phyloP scores from a whole-genome alignment of 768 basidiomycete species.

The Gymnopilus dilepis region DNA sequence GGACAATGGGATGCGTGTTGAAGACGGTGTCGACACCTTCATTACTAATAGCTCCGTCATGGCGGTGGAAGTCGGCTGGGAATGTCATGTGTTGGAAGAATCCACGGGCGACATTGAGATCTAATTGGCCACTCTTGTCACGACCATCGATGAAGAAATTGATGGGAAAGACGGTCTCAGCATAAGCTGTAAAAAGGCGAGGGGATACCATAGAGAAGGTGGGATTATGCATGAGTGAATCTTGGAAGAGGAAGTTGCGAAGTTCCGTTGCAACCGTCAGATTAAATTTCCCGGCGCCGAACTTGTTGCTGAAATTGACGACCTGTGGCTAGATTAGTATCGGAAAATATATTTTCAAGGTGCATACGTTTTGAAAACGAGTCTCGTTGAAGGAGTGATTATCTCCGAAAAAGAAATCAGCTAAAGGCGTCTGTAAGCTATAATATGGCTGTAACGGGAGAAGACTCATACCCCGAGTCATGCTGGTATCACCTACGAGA shows the following conservation, averaged over 20 bases:
- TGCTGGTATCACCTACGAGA: constrained; percentile 1
- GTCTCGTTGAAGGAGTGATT: constrained; percentile 31
- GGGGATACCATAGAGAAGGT: constrained; percentile 28
- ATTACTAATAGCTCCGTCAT: constrained; percentile 15
- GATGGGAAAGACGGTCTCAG: constrained; percentile 15
- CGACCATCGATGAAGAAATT: constrained; percentile 32
- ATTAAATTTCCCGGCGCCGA: constrained; percentile 30
- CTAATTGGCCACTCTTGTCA: constrained; percentile 19
- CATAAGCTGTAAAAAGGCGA: constrained; percentile 28
- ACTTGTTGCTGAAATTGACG: constrained; percentile 24
- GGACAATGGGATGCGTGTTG: constrained; percentile 21
- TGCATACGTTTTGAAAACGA: constrained; percentile 26
- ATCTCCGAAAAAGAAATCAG: constrained; percentile 29
- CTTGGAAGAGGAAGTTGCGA: constrained; percentile 27
- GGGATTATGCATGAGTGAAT: constrained; percentile 32
- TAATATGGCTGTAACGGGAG: background rate
- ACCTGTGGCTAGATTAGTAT: constrained; percentile 17
- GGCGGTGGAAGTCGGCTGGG: constrained; percentile 26
- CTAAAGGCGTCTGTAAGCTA: constrained; percentile 19
- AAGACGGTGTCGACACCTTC: constrained; percentile 8
- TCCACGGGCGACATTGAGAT: constrained; percentile 25
- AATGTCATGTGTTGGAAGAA: constrained; percentile 30
- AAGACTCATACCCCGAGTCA: constrained; percentile 1
- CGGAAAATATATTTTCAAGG: background rate
- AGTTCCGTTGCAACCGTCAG: constrained; percentile 28